phyloP scores from a whole-genome alignment of 257 asterid species.

The Gynochthodes officinalis region DNA sequence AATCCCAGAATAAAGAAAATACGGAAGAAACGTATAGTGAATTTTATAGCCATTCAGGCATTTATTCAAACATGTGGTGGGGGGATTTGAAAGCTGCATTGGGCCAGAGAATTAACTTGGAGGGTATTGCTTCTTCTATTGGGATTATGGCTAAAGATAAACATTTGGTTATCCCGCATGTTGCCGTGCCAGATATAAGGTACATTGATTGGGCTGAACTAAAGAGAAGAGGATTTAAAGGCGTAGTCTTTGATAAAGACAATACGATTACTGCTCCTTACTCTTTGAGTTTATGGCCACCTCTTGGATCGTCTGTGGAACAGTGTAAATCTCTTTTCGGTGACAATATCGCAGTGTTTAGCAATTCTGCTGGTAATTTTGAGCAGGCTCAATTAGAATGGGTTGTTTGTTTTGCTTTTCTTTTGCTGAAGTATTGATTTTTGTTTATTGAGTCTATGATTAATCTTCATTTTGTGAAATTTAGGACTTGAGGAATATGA shows the following conservation, averaged over 20 bases:
- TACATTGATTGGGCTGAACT: conserved; percentile 77
- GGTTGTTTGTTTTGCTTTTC: background rate
- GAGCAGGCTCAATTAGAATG: background rate
- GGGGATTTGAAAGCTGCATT: conserved; percentile 68
- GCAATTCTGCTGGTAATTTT: conserved; percentile 86
- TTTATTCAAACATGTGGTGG: conserved; percentile 78
- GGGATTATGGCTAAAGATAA: conserved; percentile 61
- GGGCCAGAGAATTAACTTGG: conserved; percentile 86
- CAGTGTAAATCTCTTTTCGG: conserved; percentile 79
- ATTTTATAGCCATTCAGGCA: conserved; percentile 20
- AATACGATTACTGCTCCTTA: conserved; percentile 89
- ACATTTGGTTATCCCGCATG: conserved; percentile 75
- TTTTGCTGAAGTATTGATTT: background rate
- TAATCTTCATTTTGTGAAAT: conserved; percentile 1
- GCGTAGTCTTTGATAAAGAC: conserved; percentile 94
- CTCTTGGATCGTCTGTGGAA: conserved; percentile 58
- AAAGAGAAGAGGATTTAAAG: conserved; percentile 78
- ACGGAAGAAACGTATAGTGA: conserved; percentile 23
- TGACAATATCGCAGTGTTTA: conserved; percentile 68
- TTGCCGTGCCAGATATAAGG: conserved; percentile 71
- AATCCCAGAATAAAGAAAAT: conserved; percentile 28
- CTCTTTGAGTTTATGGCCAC: conserved; percentile 83
- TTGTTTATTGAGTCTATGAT: conserved; percentile 6
- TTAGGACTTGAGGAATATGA: conserved; percentile 84
- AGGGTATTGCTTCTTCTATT: conserved; percentile 66